Evolutionary conservation across 148 eudicot genomes (phyloP), one percentile per base, ranked within the genome.

Genomic region (Pharnaceum exiguum): DNA sequence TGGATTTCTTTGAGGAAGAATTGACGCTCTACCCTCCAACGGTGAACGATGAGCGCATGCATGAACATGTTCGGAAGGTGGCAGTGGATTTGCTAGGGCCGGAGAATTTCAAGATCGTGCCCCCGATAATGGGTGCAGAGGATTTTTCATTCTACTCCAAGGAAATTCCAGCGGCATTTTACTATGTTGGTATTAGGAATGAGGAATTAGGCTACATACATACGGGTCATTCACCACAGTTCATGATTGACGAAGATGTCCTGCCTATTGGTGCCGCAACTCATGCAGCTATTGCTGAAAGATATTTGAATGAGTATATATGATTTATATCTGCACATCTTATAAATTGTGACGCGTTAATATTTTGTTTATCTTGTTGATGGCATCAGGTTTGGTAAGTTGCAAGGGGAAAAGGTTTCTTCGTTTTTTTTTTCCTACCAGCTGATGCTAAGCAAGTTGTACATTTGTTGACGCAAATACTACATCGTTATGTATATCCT

Each of bases 261-360:
- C 78, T 89, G 16, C 82, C 85, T 2, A 49, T 77, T 2, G 96
- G 95, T 6, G 96, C 96, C 21, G 95, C 96, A 9, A 56, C 72
- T 46, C 95, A 89, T 42, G 96, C 96, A 21, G 82, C 83, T 61
- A 71, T 89, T 37, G 95, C 87, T 0, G 95, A 86, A 42, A 83
- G 82, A 52, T 89, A 89, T 49, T 79, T 89, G 35, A 66, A 66
- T 51, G 80, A 85, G 27, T 69, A 62, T 55, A 10, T 54, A 51
- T 26, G 46, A 66, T 49, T 3, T 26, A 2, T 5, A 57, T 2
- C 26, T 42, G 1, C 46, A n/a, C 10, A 25, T 46, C 7, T n/a
- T 19, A n/a, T 60, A 28, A 1, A 10, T 13, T n/a, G n/a, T n/a
- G n/a, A n/a, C n/a, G n/a, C n/a, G n/a, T n/a, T n/a, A n/a, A n/a